Conservation (phyloP, 345 rosid species). For the Corymbia maculata region DNA sequence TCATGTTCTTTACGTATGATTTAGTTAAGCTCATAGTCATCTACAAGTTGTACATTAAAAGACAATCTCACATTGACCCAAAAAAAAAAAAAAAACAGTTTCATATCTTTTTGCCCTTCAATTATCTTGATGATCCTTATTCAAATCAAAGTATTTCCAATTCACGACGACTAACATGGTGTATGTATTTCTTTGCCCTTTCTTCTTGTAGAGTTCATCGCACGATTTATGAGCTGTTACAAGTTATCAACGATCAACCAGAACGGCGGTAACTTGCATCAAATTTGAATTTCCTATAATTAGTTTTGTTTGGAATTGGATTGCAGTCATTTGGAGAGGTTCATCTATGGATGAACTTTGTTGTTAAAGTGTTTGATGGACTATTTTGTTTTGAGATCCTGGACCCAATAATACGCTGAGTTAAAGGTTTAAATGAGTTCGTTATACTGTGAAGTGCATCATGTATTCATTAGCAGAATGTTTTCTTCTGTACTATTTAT, state of each 20-base stretch:
- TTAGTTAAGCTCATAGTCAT: neutral
- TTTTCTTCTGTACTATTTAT: neutral
- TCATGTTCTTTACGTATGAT: neutral
- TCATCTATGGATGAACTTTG: neutral
- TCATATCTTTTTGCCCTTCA: neutral
- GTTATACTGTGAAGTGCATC: neutral
- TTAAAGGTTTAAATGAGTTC: neutral
- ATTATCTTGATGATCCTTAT: neutral
- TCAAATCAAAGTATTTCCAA: neutral
- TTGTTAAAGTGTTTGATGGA: neutral
- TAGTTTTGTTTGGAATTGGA: neutral
- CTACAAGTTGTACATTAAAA: neutral
- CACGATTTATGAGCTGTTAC: constrained; percentile 55
- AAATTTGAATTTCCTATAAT: neutral
- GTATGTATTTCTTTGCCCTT: neutral
- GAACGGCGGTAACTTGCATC: neutral
- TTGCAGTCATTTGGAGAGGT: neutral
- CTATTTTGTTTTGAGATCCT: neutral
- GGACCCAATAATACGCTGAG: neutral
- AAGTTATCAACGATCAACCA: neutral
- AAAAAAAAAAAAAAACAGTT: neutral
- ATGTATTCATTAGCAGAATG: neutral
- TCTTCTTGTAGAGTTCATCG: constrained; percentile 36
- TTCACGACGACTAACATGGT: neutral
- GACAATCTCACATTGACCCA: neutral